Evolutionary conservation across 148 eudicot species (phyloP).

Genomic region (Salicornia ramosissima): DNA sequence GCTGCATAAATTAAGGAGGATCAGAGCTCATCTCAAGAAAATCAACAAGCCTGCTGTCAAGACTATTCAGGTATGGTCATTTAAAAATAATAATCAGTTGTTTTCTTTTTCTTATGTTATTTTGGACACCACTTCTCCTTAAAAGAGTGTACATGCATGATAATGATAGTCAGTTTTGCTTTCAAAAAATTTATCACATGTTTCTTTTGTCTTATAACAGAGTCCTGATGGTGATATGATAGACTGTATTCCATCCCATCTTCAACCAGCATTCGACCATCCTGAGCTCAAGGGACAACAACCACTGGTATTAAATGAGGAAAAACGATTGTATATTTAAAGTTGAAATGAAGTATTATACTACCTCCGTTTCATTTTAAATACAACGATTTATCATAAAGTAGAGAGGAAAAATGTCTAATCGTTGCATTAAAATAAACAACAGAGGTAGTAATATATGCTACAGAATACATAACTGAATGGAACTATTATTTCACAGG

Average conservation of each 20-base stretch:
- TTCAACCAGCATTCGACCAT: constrained; percentile 98
- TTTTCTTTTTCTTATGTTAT: not conserved
- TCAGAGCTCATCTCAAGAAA: constrained; percentile 55
- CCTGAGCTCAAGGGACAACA: constrained; percentile 85
- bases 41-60: constrained; percentile 87
- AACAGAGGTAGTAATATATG: not conserved
- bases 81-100: not conserved
- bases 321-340: not conserved
- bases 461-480: not conserved
- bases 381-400: too few species aligned
- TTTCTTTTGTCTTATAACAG: constrained; percentile 34
- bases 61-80: constrained; percentile 64
- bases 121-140: not conserved
- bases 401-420: too few species aligned
- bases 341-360: not conserved
- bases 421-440: not conserved
- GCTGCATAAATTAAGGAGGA: constrained; percentile 47
- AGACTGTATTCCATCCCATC: constrained; percentile 80
- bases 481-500: constrained; percentile 38
- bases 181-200: not conserved
- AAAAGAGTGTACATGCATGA: not conserved
- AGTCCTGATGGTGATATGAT: constrained; percentile 97
- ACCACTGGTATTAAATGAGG: constrained; percentile 46
- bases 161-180: not conserved
- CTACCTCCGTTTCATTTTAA: too few species aligned